These are phyloP conservation scores for Ogataea nakhonphanomensis DNA, from an alignment of 805 yeast genomes.

Conservation along the genomic window DNA sequence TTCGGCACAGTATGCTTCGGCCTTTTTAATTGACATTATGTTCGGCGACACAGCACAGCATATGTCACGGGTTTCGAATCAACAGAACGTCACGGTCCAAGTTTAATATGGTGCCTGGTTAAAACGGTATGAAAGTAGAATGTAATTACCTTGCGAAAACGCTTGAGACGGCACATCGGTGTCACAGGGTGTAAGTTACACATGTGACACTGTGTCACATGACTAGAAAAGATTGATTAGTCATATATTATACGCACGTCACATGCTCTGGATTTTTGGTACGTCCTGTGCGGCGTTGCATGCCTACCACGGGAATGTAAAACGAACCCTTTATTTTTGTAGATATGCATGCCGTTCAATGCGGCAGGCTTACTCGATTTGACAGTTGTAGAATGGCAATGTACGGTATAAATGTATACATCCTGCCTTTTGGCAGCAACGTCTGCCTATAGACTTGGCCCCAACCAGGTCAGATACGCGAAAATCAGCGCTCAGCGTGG, in stretches of 20 bases:
- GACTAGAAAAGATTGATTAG: constrained; percentile 1
- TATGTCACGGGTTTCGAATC: constrained; percentile 1
- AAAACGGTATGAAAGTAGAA: constrained; percentile 1
- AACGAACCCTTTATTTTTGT: neutral
- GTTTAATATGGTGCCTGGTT: constrained; percentile 1
- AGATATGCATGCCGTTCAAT: constrained; percentile 1
- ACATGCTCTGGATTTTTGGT: constrained; percentile 1
- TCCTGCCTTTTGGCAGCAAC: constrained; percentile 1
- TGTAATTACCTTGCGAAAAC: constrained; percentile 1
- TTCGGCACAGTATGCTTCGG: constrained; percentile 1
- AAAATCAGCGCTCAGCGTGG: constrained; percentile 1
- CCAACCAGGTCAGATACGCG: constrained; percentile 1
- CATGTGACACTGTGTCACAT: neutral
- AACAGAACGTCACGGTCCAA: constrained; percentile 2
- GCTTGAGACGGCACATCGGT: constrained; percentile 1
- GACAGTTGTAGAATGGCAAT: neutral
- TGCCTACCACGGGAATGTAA: constrained; percentile 1
- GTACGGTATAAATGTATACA: constrained; percentile 1
- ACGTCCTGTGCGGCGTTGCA: constrained; percentile 2
- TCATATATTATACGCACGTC: constrained; percentile 1
- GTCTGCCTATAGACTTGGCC: constrained; percentile 1
- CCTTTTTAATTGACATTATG: neutral
- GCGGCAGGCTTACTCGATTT: constrained; percentile 1
- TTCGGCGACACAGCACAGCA: neutral
- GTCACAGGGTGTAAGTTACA: constrained; percentile 1